A percentile compares a stretch with the other conserved stretches of the same genome.
phyloP scores from a whole-genome alignment of 345 rosid species.

The Sonneratia caseolaris region DNA sequence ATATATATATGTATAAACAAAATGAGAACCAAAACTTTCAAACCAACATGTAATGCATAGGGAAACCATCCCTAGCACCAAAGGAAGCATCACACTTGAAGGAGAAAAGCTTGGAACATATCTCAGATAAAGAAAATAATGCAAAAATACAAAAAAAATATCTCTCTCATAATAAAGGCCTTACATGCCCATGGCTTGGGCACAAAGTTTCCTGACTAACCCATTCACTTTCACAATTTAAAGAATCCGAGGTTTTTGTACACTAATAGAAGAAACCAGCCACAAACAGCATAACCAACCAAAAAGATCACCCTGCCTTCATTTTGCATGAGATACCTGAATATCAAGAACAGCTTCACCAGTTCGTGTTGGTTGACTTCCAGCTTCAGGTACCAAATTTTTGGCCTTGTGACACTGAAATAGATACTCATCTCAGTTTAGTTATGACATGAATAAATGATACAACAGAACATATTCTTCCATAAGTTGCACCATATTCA shows the following conservation, averaged over 20 bases:
- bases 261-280: neutral
- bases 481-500: neutral
- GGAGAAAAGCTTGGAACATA: neutral
- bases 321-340: conserved; percentile 38
- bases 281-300: neutral
- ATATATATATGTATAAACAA: neutral
- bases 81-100: neutral
- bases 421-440: conserved; percentile 24
- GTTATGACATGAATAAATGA: conserved; percentile 16
- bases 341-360: conserved; percentile 96
- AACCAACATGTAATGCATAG: neutral
- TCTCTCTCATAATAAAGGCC: neutral
- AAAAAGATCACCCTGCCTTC: neutral
- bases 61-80: neutral
- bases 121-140: neutral
- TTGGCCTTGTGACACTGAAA: conserved; percentile 95
- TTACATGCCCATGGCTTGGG: neutral
- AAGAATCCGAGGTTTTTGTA: neutral
- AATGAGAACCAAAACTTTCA: neutral
- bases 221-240: neutral
- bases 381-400: conserved; percentile 98
- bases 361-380: conserved; percentile 96
- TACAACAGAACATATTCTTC: neutral
- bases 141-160: neutral
- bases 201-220: neutral